phyloP scores from a whole-genome alignment of 441 rosid species.

The Metrosideros polymorpha region DNA sequence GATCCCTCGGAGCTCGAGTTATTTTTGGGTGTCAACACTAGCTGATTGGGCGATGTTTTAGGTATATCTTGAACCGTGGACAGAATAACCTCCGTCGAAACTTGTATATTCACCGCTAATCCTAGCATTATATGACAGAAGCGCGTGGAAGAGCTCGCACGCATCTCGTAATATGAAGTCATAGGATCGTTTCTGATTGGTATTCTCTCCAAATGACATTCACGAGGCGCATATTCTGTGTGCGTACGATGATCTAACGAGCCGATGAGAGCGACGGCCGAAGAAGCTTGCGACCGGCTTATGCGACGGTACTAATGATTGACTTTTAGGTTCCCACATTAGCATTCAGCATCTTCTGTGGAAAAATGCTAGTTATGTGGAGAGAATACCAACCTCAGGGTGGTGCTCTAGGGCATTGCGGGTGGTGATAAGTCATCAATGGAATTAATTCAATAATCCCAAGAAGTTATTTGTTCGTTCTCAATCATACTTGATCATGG shows the following conservation, averaged over 20 bases:
- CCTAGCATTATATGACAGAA: rapidly evolving
- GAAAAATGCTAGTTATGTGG: background rate
- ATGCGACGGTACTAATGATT: no score
- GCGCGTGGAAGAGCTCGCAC: rapidly evolving
- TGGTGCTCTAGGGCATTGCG: background rate
- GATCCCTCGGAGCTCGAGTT: no score
- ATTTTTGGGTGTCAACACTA: no score
- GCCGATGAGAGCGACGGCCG: rapidly evolving
- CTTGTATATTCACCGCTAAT: background rate
- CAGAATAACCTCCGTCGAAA: background rate
- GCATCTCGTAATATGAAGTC: background rate
- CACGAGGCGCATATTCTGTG: rapidly evolving
- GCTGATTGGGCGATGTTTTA: background rate
- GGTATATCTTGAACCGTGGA: background rate
- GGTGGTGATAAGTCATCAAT: background rate
- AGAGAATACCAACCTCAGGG: background rate
- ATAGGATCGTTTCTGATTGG: background rate
- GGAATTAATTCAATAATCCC: background rate
- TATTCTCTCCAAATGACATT: background rate
- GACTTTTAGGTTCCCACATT: background rate
- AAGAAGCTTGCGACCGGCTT: background rate
- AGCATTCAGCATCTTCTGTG: background rate
- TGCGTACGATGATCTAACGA: background rate
- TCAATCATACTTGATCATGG: background rate
- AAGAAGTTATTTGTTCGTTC: background rate